Conservation (phyloP, 257 asterid genomes). For the Solanum pennellii region DNA sequence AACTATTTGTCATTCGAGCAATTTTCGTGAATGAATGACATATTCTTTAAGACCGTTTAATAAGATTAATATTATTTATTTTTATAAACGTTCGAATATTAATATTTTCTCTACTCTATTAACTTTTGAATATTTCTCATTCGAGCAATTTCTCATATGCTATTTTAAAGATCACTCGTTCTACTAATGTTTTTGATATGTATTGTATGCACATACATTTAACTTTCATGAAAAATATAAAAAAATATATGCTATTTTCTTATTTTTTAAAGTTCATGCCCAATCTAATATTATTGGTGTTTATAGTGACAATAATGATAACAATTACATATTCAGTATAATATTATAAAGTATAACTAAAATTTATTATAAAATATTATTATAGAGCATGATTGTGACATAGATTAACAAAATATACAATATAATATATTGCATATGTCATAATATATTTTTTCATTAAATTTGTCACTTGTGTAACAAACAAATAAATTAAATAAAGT, state of each 20-base stretch:
- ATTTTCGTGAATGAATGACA: too few species aligned
- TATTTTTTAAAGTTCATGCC: not conserved
- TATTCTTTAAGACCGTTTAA: too few species aligned
- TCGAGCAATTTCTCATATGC: too few species aligned
- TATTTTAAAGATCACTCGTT: not conserved
- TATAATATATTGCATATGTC: not conserved
- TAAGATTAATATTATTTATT: too few species aligned
- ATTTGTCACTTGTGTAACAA: not conserved
- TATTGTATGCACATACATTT: not conserved
- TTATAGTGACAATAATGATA: not conserved
- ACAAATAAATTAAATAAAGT: not conserved
- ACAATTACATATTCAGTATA: fast-evolving
- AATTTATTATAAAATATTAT: not conserved
- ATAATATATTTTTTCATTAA: not conserved
- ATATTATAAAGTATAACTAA: fast-evolving
- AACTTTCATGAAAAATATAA: not conserved
- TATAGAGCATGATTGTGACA: not conserved
- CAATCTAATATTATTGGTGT: not conserved
- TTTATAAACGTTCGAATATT: too few species aligned
- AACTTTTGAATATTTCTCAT: too few species aligned
- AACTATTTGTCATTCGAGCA: too few species aligned
- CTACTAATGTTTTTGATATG: not conserved
- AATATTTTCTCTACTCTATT: too few species aligned
- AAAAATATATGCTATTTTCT: too few species aligned
- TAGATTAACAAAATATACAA: not conserved